Evolutionary conservation across 139 green algal species (phyloP), one percentile per base, ranked within the genome.

Genomic region (Volvox africanus): DNA sequence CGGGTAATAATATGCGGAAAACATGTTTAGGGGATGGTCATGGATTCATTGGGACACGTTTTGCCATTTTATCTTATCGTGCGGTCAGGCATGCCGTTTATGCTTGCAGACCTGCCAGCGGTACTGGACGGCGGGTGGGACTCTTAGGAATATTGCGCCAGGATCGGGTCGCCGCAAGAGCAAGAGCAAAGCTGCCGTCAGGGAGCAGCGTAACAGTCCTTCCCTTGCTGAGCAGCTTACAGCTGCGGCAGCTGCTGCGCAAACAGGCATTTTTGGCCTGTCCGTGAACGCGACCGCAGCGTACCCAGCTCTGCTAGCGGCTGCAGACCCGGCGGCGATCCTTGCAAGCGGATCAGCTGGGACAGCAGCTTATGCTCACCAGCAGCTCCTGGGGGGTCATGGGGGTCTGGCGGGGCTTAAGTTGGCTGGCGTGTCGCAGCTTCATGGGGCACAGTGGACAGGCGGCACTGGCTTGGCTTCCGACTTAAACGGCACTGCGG

Each of bases 41-140:
- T 5, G 9, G 44, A 55, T 55, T 55, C 44, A 55, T 9, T 55
- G 5, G n/a, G n/a, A n/a, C n/a, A n/a, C n/a, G n/a, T n/a, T n/a
- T n/a, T n/a, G n/a, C n/a, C n/a, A 9, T 55, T 14, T 55, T 14
- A 55, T 55, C 44, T 55, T 55, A 9, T 9, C 44, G 5, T 55
- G 44, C 44, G 44, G 44, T 55, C 44, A 9, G 44, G 44, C 5
- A 55, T 55, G 44, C 5, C 44, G 65, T 73, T 2, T 73, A 28
- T 73, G 16, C 24, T 1, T 18, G 30, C 94, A 97, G 95, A 88
- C 87, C 1, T 99, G 97, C 91, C 95, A 98, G 91, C 92, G 98
- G 26, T 99, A 99, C 89, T 99, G 98, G 98, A 99, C 98, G 0
- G 95, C 92, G 9, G 98, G 98, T 2, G 98, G 98, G n/a, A 96